Conservation (phyloP, 306 rosid species). For the Abrus precatorius region DNA sequence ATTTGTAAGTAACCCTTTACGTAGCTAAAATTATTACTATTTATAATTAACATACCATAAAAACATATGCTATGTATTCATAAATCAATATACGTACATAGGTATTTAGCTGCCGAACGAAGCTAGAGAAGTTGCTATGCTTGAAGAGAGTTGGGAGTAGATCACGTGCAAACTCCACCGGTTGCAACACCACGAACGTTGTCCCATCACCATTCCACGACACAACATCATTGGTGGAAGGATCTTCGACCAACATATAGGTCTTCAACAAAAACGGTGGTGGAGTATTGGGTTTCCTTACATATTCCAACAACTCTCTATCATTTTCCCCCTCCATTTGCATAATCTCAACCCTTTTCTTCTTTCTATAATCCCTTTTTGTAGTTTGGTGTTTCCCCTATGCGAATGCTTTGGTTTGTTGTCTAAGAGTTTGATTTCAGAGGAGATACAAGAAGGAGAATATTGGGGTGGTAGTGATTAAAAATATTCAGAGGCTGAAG, state of each 20-base stretch:
- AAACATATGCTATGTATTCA: too few species aligned
- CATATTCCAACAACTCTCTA: constrained; percentile 60
- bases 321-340: constrained; percentile 48
- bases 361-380: not conserved
- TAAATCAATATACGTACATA: constrained; percentile 59
- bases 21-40: too few species aligned
- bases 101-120: constrained; percentile 84
- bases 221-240: constrained; percentile 61
- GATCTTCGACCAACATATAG: constrained; percentile 77
- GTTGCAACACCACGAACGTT: constrained; percentile 83
- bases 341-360: not conserved
- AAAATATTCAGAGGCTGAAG: constrained; percentile 38
- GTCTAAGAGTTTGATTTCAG: not conserved
- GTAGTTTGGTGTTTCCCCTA: too few species aligned
- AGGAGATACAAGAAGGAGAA: constrained; percentile 16
- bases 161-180: constrained; percentile 78
- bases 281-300: constrained; percentile 63
- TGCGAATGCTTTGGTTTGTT: not conserved
- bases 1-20: too few species aligned
- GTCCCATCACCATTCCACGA: constrained; percentile 80
- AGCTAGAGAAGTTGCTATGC: constrained; percentile 90
- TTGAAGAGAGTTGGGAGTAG: constrained; percentile 86
- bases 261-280: constrained; percentile 84
- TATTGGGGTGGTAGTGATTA: not conserved
- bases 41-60: not conserved